Conservation (phyloP, 805 yeast species). For the Cyberlindnera mississippiensis region DNA sequence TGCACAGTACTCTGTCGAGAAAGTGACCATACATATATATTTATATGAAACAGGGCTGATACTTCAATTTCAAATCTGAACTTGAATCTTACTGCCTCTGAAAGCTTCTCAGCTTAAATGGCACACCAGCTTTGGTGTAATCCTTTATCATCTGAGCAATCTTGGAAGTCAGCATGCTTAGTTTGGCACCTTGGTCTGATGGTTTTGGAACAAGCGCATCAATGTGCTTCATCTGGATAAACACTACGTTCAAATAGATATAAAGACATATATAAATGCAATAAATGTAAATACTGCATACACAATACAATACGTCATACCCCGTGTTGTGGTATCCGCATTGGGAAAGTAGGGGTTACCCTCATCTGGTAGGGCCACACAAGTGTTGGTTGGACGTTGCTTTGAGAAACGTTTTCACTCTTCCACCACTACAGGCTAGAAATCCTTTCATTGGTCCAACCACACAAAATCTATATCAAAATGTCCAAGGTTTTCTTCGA, state of each 20-base stretch:
- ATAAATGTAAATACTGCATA: too few relatives aligned
- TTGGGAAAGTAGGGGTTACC: too few relatives aligned
- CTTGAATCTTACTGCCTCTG: conserved; percentile 59
- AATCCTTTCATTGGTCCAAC: too few relatives aligned
- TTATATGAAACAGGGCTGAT: conserved; percentile 76
- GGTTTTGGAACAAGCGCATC: conserved; percentile 65
- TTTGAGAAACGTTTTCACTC: too few relatives aligned
- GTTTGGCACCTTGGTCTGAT: conserved; percentile 49
- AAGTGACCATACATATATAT: conserved; percentile 3
- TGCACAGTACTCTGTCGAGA: conserved; percentile 51
- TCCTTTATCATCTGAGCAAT: conserved; percentile 55
- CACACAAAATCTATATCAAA: conserved; percentile 6
- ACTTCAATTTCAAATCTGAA: conserved; percentile 76
- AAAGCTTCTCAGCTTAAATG: conserved; percentile 63
- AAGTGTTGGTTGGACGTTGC: too few relatives aligned
- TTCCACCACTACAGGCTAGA: too few relatives aligned
- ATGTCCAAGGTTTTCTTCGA: conserved; percentile 81
- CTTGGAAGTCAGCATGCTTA: conserved; percentile 38
- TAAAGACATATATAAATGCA: too few relatives aligned
- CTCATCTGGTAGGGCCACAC: too few relatives aligned
- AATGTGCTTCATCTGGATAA: conserved; percentile 65
- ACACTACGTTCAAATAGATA: conserved; percentile 39
- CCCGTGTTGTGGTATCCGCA: too few relatives aligned
- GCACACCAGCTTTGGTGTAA: conserved; percentile 41
- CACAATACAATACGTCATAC: too few relatives aligned